These are phyloP conservation scores for Ceratobasidium sp. DNA, from an alignment of 1,284 basidiomycete genomes.

Conservation along the genomic window DNA sequence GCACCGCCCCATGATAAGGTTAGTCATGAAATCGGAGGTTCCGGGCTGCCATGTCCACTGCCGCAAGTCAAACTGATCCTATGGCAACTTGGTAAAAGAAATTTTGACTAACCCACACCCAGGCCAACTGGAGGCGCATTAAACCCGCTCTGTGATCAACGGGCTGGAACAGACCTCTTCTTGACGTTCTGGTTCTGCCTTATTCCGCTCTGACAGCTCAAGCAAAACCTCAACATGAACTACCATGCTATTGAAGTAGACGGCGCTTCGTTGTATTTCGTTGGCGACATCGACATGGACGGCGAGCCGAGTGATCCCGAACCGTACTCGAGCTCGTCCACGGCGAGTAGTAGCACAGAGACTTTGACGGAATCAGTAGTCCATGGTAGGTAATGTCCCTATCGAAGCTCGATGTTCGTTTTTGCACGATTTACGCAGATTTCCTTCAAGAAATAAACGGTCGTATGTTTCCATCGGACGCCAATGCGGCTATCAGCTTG, in stretches of 20 bases:
- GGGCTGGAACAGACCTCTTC: no score
- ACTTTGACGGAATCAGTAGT: conserved; percentile 1
- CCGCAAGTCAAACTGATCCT: no score
- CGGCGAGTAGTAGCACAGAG: not conserved
- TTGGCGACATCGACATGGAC: not conserved
- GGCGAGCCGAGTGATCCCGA: not conserved
- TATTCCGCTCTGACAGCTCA: not conserved
- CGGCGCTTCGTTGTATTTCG: not conserved
- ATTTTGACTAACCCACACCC: no score
- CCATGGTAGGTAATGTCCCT: not conserved
- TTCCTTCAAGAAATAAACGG: not conserved
- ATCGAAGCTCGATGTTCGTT: not conserved
- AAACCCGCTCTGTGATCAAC: no score
- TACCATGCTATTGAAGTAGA: not conserved
- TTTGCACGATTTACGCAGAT: not conserved
- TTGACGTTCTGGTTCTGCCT: no score
- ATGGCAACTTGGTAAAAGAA: no score
- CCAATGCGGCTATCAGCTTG: not conserved
- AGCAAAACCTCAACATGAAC: not conserved
- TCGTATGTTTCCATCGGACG: not conserved
- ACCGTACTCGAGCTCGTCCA: not conserved
- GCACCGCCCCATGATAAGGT: no score
- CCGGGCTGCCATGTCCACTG: no score
- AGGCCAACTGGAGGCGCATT: no score
- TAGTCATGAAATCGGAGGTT: no score